Base-by-base conservation (phyloP, 2,329 filamentous ascomycete genomes). In the Erysiphe neolycopersici region DNA sequence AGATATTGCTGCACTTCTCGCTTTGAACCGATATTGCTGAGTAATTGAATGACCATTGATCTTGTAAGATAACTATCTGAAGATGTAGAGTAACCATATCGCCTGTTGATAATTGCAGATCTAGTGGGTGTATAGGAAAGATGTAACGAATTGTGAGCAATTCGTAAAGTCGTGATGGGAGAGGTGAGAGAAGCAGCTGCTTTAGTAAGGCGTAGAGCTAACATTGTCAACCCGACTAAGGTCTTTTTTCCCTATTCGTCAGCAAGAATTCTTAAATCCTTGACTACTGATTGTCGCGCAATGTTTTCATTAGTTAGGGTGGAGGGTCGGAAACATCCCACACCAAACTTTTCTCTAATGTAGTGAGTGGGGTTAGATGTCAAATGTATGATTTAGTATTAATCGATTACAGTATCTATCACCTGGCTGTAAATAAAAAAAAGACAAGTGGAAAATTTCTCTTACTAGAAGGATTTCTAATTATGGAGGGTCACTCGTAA, bases 1-100 rank as follows among this genome's bases (percentile, higher is more conserved):
- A 95, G 76, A 62, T 95, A 95, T 62, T 95, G 87, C 66, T 94
- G 82, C 49, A 91, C 83, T 65, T 98, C 87, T 48, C 87, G 71
- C 70, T 91, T 92, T 49, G 84, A 93, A 48, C 84, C 87, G 59
- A 95, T 91, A 63, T 87, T 93, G 65, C 83, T 92, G 52, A 95
- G 69, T 47, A 93, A 71, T 64, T 87, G 82, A 56, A 91, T 78
- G 49, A 92, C 83, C 44, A 83, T 85, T 40, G 77, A 77, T 46
- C 80, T 71, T 38, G 79, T 83, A 45, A 54, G 54, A 33, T 56
- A 50, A 46, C 50, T 56, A 35, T 53, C 51, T 11, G 51, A 51
- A 26, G 54, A 43, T 30, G 54, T 43, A 38, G 53, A 50, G 47
- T 58, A 59, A 42, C 52, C 46, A 47, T 55, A 48, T 46, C 50